These are phyloP conservation scores for Aspergillus novofumigatus DNA, from an alignment of 2,329 filamentous ascomycete species.

Conservation along the genomic window DNA sequence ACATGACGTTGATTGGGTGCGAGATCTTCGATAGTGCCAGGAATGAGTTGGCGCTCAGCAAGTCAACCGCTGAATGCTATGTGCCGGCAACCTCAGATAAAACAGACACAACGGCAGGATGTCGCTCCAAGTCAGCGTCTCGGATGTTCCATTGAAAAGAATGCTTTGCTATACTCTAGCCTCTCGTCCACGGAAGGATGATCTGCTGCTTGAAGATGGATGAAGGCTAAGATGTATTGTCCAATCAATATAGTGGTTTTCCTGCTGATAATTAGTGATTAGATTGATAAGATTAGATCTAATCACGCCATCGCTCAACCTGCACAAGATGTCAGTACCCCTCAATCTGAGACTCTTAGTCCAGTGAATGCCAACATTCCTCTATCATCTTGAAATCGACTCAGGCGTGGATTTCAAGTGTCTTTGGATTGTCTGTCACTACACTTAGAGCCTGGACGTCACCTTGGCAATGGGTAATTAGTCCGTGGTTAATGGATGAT, in stretches of 20 bases:
- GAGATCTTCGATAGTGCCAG: too few relatives aligned
- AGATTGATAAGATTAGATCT: slow-evolving; percentile 20
- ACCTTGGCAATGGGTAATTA: too few relatives aligned
- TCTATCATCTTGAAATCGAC: too few relatives aligned
- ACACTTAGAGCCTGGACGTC: too few relatives aligned
- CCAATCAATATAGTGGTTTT: neutral
- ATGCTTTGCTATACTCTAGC: too few relatives aligned
- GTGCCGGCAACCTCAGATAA: too few relatives aligned
- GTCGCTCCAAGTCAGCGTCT: neutral
- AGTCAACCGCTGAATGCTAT: too few relatives aligned
- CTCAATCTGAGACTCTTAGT: neutral
- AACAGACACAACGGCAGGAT: neutral
- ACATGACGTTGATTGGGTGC: too few relatives aligned
- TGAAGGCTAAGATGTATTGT: neutral
- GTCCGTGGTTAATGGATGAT: too few relatives aligned
- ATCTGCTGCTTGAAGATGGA: neutral
- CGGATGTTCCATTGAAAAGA: too few relatives aligned
- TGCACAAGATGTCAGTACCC: neutral
- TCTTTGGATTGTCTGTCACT: neutral
- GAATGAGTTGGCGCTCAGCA: too few relatives aligned
- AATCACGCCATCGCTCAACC: neutral
- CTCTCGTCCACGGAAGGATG: neutral
- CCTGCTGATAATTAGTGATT: slow-evolving; percentile 6
- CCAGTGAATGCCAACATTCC: too few relatives aligned
- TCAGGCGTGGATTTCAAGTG: neutral